Evolutionary conservation across 495 filamentous ascomycete species (phyloP).

Genomic region (Podospora didyma): DNA sequence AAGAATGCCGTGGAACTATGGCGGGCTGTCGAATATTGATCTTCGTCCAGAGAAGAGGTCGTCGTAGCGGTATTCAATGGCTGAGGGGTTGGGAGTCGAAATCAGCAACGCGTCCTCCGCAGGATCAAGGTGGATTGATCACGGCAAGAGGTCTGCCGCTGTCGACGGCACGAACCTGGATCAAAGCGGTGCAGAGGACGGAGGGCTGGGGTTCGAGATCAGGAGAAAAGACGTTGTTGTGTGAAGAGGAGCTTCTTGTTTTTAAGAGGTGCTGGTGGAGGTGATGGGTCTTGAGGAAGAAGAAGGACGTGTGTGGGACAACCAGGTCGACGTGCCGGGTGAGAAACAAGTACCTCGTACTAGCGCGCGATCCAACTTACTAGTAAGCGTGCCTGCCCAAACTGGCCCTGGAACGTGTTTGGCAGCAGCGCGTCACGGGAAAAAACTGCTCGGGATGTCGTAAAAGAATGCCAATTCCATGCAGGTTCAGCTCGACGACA

Average conservation of each 20-base stretch:
- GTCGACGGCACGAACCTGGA: conserved; percentile 15
- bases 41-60: neutral
- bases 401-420: neutral
- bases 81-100: conserved; percentile 1
- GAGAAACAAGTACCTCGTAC: conserved; percentile 26
- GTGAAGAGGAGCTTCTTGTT: conserved; percentile 26
- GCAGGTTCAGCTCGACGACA: neutral
- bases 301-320: conserved; percentile 23
- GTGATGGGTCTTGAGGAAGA: conserved; percentile 18
- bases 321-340: conserved; percentile 23
- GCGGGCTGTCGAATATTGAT: neutral
- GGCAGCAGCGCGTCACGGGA: neutral
- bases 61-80: neutral
- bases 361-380: conserved; percentile 12
- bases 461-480: neutral
- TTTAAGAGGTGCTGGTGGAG: conserved; percentile 33
- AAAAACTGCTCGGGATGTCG: neutral
- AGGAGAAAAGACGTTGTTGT: conserved; percentile 17
- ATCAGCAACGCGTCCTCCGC: conserved; percentile 17
- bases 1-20: neutral
- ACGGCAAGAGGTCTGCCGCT: conserved; percentile 15
- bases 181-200: conserved; percentile 11
- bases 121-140: conserved; percentile 13
- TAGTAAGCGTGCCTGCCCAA: neutral
- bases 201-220: conserved; percentile 16